Evolutionary conservation across 2,329 filamentous ascomycete species (phyloP), one percentile per base, ranked within the genome.

Genomic region (Cordyceps tenuipes): DNA sequence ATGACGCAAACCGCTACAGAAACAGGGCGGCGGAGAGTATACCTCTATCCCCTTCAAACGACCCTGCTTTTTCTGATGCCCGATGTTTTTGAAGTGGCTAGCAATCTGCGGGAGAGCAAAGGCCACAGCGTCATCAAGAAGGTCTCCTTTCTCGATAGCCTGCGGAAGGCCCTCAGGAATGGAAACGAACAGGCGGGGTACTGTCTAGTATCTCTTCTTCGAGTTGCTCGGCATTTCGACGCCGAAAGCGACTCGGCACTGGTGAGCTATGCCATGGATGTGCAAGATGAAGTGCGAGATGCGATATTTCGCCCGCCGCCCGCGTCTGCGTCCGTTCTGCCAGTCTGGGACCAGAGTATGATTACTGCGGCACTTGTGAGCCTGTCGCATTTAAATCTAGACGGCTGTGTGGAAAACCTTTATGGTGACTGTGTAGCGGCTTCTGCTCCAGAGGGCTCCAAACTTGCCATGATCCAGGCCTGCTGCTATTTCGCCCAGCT

Each of bases 61-160:
- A 78, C 81, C 13, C 72, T 89, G 5, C 71, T 88, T 10, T 80
- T 88, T 61, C 75, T 89, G 9, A 73, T 87, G 9, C 86, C 86
- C 4, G 86, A 89, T 64, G 82, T 88, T 6, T 89, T 89, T 64
- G 84, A 87, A 70, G 83, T 88, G 39, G 85, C 85, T 29, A 86
- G 84, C 70, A 86, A 86, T 69, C 76, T 88, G 68, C 79, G 84
- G 61, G 84, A 87, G 63, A 79, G 79, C 34, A 87, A 86, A 68
- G 82, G 80, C 64, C 77, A 78, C 59, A 79, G 81, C 65, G 82
- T 88, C 69, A 76, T 80, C 17, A 89, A 88, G 71, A 87, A 87
- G 66, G 82, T 87, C 6, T 77, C 80, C 3, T 88, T 88, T 64
- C 73, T 89, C 17, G 85, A 88, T 62, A 78, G 77, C 47, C 70